A percentile compares a stretch with the other conserved stretches of the same genome.
These are phyloP conservation scores for Epichloe sibirici DNA, from an alignment of 2,329 filamentous ascomycete species.

Conservation along the genomic window DNA sequence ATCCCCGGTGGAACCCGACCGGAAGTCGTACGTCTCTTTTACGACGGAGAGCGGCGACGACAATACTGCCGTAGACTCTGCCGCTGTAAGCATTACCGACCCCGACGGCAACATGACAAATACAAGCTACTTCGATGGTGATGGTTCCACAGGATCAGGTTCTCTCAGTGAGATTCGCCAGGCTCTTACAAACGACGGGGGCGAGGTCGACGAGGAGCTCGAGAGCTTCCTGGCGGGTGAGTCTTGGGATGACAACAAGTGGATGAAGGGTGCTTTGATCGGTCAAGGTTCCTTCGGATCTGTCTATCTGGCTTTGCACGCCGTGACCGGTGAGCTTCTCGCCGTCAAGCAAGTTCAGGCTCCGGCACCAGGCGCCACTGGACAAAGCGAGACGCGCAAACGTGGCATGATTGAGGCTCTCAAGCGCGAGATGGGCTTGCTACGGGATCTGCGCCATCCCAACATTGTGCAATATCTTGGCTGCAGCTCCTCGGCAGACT, in stretches of 20 bases:
- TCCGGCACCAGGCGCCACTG: constrained; percentile 64
- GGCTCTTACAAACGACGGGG: constrained; percentile 78
- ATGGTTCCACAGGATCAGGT: constrained; percentile 55
- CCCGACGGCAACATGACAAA: constrained; percentile 58
- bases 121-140: constrained; percentile 78
- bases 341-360: constrained; percentile 97
- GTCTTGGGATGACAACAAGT: constrained; percentile 93
- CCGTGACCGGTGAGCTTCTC: constrained; percentile 92
- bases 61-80: constrained; percentile 21
- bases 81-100: constrained; percentile 62
- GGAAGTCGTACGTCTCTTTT: constrained; percentile 92
- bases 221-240: constrained; percentile 84
- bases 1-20: constrained; percentile 71
- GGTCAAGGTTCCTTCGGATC: constrained; percentile 94
- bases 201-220: constrained; percentile 81
- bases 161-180: constrained; percentile 77
- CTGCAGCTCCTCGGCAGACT: constrained; percentile 78
- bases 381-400: constrained; percentile 78
- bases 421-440: constrained; percentile 88
- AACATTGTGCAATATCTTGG: constrained; percentile 98
- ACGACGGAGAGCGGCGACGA: constrained; percentile 63
- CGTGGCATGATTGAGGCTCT: constrained; percentile 96
- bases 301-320: constrained; percentile 88
- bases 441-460: constrained; percentile 86
- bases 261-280: constrained; percentile 98